Evolutionary conservation across 2,329 filamentous ascomycete species (phyloP), one percentile per base, ranked within the genome.

Genomic region (Claviceps sp.): DNA sequence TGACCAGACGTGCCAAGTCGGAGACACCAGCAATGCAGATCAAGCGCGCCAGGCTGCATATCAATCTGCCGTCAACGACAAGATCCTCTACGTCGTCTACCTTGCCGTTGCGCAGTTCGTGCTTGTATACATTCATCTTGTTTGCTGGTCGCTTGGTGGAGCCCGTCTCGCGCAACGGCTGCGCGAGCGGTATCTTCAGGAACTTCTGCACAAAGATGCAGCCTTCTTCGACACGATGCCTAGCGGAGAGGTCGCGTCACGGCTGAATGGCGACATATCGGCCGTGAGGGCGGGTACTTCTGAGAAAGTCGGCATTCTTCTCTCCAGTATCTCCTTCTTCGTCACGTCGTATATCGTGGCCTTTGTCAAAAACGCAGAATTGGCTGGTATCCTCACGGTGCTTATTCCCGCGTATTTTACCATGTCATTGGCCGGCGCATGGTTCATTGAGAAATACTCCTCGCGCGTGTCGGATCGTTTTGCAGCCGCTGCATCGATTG

Each of bases 211-310:
- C 42, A 77, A 82, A 56, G 77, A 81, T 46, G 70, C 75, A 2
- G 70, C 75, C 3, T 82, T 74, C 60, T 81, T 82, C 60, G 79
- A 82, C 56, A 70, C 37, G 4, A 65, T 78, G 5, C 72, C 75
- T 37, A 70, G 76, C 0, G 78, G 78, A 11, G 76, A 81, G 59
- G 74, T 81, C 6, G 71, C 75, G 2, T 74, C 76, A 18, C 70
- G 79, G 14, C 69, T 84, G 22, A 77, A 76, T 57, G 72, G 70
- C 50, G 79, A 83, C 57, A 78, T 82, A 34, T 72, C 78, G 50
- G 74, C 76, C 0, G 77, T 84, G 48, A 78, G 78, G 52, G 72
- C 73, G 0, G 81, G 80, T 18, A 81, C 78, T 0, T 78, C 75
- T 1, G 81, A 84, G 64, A 84, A 84, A 59, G 78, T 82, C 18